Conservation (phyloP, 768 basidiomycete genomes). For the Mycena filopes region DNA sequence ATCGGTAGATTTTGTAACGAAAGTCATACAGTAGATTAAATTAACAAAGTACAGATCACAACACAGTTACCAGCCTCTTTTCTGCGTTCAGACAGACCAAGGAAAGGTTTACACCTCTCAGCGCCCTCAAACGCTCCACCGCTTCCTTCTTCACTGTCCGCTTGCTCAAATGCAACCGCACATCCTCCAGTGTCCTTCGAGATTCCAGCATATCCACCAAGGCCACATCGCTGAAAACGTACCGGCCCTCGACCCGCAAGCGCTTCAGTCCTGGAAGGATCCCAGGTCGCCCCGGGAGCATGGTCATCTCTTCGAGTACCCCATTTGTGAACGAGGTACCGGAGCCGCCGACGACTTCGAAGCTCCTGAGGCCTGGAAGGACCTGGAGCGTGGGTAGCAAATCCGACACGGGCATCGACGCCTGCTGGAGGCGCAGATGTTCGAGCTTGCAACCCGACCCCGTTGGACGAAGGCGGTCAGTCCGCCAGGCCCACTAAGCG, state of each 20-base stretch:
- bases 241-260: not conserved
- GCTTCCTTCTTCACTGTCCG: not conserved
- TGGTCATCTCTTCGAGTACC: not conserved
- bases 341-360: not conserved
- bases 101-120: not conserved
- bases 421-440: not conserved
- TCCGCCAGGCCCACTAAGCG: not conserved
- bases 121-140: not conserved
- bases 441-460: not conserved
- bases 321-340: not conserved
- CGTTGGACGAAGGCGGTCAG: not conserved
- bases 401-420: not conserved
- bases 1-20: too few relatives aligned
- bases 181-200: not conserved
- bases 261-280: not conserved
- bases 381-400: not conserved
- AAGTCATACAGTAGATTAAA: too few relatives aligned
- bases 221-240: not conserved
- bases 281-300: too few relatives aligned
- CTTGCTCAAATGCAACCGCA: not conserved
- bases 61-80: not conserved
- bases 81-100: not conserved
- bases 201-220: conserved; percentile 1
- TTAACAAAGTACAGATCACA: too few relatives aligned
- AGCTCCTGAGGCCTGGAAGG: not conserved